Evolutionary conservation across 352 stramenopile genomes (phyloP).

Genomic region (Plasmopara halstedii): DNA sequence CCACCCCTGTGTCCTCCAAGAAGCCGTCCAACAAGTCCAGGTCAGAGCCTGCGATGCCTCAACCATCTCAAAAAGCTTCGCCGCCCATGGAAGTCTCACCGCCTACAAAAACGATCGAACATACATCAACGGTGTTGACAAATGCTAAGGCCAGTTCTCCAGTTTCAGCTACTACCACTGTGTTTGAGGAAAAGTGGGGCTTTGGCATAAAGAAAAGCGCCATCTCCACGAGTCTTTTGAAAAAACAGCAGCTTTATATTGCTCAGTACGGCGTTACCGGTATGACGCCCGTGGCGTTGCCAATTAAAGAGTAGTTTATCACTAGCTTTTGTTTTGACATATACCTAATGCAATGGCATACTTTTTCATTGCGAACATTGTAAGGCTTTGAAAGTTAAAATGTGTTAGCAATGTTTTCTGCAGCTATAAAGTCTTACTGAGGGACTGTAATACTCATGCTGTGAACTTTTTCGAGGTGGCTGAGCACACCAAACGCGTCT

Average conservation of each 20-base stretch:
- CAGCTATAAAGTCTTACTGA: conserved; percentile 23
- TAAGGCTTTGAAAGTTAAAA: conserved; percentile 11
- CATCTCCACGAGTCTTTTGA: conserved; percentile 67
- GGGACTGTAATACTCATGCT: conserved; percentile 52
- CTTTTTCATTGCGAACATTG: conserved; percentile 9
- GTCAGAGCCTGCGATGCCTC: conserved; percentile 35
- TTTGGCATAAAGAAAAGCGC: conserved; percentile 73
- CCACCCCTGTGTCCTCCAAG: conserved; percentile 6
- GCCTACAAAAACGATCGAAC: conserved; percentile 36
- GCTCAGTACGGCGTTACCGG: conserved; percentile 75
- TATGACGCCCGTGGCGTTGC: conserved; percentile 45
- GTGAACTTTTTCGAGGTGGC: conserved; percentile 78
- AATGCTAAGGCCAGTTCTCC: conserved; percentile 22
- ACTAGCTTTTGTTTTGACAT: conserved; percentile 13
- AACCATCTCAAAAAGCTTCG: conserved; percentile 48
- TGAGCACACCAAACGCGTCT: conserved; percentile 73
- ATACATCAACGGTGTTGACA: conserved; percentile 33
- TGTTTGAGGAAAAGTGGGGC: conserved; percentile 73
- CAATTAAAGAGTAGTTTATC: conserved; percentile 36
- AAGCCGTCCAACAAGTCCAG: neutral
- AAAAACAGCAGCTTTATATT: conserved; percentile 83
- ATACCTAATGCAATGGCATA: conserved; percentile 1
- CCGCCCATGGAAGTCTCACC: conserved; percentile 15
- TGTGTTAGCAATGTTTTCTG: conserved; percentile 5
- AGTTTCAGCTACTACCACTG: conserved; percentile 7